Evolutionary conservation across 2,329 filamentous ascomycete genomes (phyloP), one percentile per base, ranked within the genome.

Genomic region (Microcyclospora pomicola): DNA sequence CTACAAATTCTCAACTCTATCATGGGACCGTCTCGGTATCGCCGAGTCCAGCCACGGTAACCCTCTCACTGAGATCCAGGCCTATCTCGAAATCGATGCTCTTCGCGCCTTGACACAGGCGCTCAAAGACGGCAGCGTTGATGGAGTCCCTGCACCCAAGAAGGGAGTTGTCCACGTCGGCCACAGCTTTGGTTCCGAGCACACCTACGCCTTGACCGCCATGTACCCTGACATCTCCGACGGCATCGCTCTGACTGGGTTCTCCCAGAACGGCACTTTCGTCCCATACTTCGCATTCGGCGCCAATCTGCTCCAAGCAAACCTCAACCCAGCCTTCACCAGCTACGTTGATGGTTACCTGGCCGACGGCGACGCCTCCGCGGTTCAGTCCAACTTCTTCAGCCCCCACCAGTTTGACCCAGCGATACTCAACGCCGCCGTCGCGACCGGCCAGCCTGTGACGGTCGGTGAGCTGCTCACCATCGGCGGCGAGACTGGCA

Each of bases 1-100:
- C 7, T 62, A 68, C 30, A 71, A 71, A 31, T 79, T 72, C 60
- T 72, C 68, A 27, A 77, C 74, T 2, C 65, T 80, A 33, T 59
- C 66, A 9, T 77, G 69, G 56, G 75, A 81, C 55, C 72, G 76
- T 13, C 66, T 78, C 5, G 77, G 76, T 27, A 66, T 78, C 31
- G 75, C 69, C 31, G 59, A 63, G 40, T 77, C 73, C 1, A 68
- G 68, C 4, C 72, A 71, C 49, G 72, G 70, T 35, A 68, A 79
- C 33, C 67, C 75, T 1, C 51, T 79, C 49, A 67, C 70, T 47
- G 69, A 75, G 52, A 71, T 80, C 38, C 75, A 80, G 51, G 59
- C 66, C 13, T 61, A 55, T 40, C 64, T 74, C 31, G 73, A 80
- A 52, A 58, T 77, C n/a, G 67, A 68, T 16, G 73, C 72, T 9